Conservation (phyloP, 2,329 filamentous ascomycete genomes). For the Pyrenochaeta sp. region DNA sequence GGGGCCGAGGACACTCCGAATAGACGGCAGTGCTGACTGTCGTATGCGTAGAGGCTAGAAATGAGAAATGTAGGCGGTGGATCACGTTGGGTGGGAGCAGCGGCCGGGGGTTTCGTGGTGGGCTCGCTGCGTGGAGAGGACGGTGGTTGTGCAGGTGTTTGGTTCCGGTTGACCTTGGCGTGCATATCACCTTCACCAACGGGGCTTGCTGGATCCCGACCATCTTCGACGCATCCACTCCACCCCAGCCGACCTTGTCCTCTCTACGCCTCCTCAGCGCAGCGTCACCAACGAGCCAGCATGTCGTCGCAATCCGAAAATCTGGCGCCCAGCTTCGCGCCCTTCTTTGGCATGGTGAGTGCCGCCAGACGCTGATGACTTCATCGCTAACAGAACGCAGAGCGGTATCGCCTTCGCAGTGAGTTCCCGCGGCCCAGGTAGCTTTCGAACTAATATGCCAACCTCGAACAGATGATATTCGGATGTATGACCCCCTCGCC, state of each 20-base stretch:
- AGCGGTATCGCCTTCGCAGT: constrained; percentile 77
- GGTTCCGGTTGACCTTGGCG: constrained; percentile 17
- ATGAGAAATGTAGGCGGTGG: constrained; percentile 14
- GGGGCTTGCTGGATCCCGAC: constrained; percentile 10
- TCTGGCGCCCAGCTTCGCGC: constrained; percentile 78
- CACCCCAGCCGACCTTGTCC: constrained; percentile 6
- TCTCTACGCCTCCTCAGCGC: constrained; percentile 5
- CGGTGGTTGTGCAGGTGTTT: constrained; percentile 14
- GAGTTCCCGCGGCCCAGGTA: constrained; percentile 35
- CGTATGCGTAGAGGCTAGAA: constrained; percentile 9
- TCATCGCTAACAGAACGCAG: constrained; percentile 58
- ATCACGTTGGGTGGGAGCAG: constrained; percentile 13
- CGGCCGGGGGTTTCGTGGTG: constrained; percentile 15
- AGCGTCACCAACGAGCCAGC: constrained; percentile 10
- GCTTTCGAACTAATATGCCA: constrained; percentile 33
- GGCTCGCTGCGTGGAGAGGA: constrained; percentile 20
- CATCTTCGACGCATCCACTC: constrained; percentile 14
- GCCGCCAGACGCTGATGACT: constrained; percentile 22
- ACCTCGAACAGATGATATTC: constrained; percentile 71
- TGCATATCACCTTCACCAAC: constrained; percentile 14
- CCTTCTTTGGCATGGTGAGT: constrained; percentile 87
- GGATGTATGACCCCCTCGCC: constrained; percentile 67
- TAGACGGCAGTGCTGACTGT: constrained; percentile 15
- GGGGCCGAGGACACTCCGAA: constrained; percentile 21
- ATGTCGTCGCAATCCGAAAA: constrained; percentile 33